Percentiles rank a stretch among this genome's conserved stretches.
These are phyloP conservation scores for Aspergillus bridgeri DNA, from an alignment of 495 filamentous ascomycete genomes.

Conservation along the genomic window DNA sequence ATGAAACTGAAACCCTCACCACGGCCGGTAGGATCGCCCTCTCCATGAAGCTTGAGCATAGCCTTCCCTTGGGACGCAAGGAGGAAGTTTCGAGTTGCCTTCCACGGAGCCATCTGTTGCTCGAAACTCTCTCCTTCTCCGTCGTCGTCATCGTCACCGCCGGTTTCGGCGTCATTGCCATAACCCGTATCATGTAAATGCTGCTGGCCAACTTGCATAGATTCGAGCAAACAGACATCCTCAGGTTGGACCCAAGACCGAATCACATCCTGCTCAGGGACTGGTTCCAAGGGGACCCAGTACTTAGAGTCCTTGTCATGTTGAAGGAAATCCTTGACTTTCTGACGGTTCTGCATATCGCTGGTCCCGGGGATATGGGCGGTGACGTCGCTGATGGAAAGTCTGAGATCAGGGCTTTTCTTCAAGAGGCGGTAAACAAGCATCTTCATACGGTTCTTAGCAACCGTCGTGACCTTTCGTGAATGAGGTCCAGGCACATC, in stretches of 20 bases:
- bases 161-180: constrained; percentile 67
- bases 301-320: constrained; percentile 81
- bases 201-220: constrained; percentile 91
- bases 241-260: constrained; percentile 88
- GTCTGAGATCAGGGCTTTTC: constrained; percentile 62
- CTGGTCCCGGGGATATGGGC: constrained; percentile 83
- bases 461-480: constrained; percentile 87
- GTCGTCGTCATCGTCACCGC: constrained; percentile 64
- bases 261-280: constrained; percentile 74
- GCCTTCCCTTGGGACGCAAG: constrained; percentile 92
- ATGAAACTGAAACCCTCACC: constrained; percentile 95
- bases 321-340: constrained; percentile 91
- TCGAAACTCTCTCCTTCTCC: constrained; percentile 71
- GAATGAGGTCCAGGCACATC: constrained; percentile 93
- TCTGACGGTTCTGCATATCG: constrained; percentile 92
- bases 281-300: constrained; percentile 76
- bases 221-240: constrained; percentile 88
- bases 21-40: constrained; percentile 92
- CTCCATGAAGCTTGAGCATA: constrained; percentile 91
- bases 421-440: constrained; percentile 81
- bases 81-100: constrained; percentile 90
- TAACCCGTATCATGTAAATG: constrained; percentile 81
- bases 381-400: constrained; percentile 76
- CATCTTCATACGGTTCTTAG: constrained; percentile 95
- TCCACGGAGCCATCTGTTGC: constrained; percentile 90